Evolutionary conservation across 164 flowering plant genomes (phyloP), one percentile per base, ranked within the genome.

Genomic region (Saururus chinensis): DNA sequence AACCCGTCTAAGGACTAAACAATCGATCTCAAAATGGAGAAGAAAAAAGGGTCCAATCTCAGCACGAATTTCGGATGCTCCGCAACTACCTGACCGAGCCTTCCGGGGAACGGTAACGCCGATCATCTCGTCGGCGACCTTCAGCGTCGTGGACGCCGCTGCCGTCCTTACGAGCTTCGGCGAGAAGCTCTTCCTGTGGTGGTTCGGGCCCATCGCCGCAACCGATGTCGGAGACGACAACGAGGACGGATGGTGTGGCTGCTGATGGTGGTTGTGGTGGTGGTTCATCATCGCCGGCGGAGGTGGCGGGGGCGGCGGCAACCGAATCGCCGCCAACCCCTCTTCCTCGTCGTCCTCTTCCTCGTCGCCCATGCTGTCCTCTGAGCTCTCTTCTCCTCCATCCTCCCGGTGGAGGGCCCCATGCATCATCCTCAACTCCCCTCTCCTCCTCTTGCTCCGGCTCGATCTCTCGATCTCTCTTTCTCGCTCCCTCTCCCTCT

Each of bases 21-120:
- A 30, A 2, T 30, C 37, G 37, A 30, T 30, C 37, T 2, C n/a
- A 51, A 60, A 40, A 52, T 19, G 42, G 59, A 57, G 51, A 61
- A 9, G 52, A 5, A 19, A 68, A 48, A 57, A 22, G 51, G 55
- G 64, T 19, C 22, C 49, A 16, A 52, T 64, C 59, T 48, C 42
- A 67, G 26, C 23, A 21, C 60, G 20, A 40, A 41, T 41, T 62
- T 57, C 37, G 2, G 37, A 30, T 30, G 58, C 58, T 30, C 37
- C n/a, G 52, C 23, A 54, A 42, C 54, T 63, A 72, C 79, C 79
- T 72, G 79, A 70, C 51, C 99, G 99, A 67, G 99, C 99, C 72
- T 89, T 95, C 66, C 93, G 78, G 4, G 99, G 99, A 12, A 95
- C 88, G 14, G 98, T 70, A 49, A 87, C 81, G 10, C 96, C 92